phyloP scores from a whole-genome alignment of 805 yeast genomes.

The Spathaspora girioi region DNA sequence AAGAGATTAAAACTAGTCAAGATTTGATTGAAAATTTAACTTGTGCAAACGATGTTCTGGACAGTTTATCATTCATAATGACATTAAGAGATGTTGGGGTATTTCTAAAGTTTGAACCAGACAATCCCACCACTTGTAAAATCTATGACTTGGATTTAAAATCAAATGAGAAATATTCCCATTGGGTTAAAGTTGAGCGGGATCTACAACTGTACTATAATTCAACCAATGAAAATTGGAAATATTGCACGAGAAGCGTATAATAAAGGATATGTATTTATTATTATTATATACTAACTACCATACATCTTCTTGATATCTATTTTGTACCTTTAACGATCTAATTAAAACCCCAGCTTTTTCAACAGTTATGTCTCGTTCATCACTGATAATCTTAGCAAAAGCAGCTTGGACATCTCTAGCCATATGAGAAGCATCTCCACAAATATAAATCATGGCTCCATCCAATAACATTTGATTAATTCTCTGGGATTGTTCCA shows the following conservation, averaged over 20 bases:
- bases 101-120: constrained; percentile 37
- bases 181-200: constrained; percentile 45
- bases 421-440: constrained; percentile 95
- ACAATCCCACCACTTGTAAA: constrained; percentile 30
- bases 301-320: constrained; percentile 98
- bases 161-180: constrained; percentile 36
- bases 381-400: constrained; percentile 55
- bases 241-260: constrained; percentile 18
- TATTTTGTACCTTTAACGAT: constrained; percentile 75
- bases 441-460: constrained; percentile 92
- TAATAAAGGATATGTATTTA: neutral
- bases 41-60: constrained; percentile 36
- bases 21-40: constrained; percentile 27
- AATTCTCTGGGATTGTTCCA: constrained; percentile 50
- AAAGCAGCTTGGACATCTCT: constrained; percentile 81
- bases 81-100: constrained; percentile 56
- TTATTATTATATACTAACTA: constrained; percentile 22
- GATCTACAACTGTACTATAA: constrained; percentile 30
- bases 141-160: constrained; percentile 51
- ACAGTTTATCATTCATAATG: constrained; percentile 43
- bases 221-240: constrained; percentile 27
- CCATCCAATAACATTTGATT: constrained; percentile 59
- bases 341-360: constrained; percentile 77
- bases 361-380: constrained; percentile 59
- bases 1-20: constrained; percentile 25